phyloP scores from a whole-genome alignment of 768 basidiomycete species.

The Termitomyces sp. region DNA sequence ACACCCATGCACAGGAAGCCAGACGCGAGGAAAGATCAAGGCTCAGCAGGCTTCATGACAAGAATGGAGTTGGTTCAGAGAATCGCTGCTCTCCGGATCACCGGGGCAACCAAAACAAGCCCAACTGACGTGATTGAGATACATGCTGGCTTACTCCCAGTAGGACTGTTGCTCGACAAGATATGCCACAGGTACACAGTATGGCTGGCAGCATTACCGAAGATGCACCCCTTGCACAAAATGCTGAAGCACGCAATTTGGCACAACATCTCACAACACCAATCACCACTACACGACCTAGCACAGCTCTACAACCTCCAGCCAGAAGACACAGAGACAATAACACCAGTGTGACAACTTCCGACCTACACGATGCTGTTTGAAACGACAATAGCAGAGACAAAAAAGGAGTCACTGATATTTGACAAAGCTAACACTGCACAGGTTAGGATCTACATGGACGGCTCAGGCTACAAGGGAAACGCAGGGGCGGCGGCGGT shows the following conservation, averaged over 20 bases:
- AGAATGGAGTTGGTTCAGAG: too few species aligned
- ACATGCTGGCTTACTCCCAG: too few species aligned
- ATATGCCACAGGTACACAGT: too few species aligned
- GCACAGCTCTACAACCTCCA: not conserved
- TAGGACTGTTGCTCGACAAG: too few species aligned
- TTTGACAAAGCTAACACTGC: not conserved
- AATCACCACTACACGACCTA: not conserved
- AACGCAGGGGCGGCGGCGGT: not conserved
- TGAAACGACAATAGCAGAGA: not conserved
- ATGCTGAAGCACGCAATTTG: not conserved
- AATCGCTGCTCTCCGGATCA: too few species aligned
- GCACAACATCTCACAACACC: not conserved
- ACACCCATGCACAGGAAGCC: too few species aligned
- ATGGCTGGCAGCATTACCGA: too few species aligned
- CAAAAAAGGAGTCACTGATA: not conserved
- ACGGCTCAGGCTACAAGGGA: not conserved
- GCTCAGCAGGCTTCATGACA: too few species aligned
- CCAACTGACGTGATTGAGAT: too few species aligned
- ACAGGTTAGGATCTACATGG: not conserved
- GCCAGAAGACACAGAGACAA: not conserved
- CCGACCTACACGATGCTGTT: not conserved
- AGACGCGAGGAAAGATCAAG: too few species aligned
- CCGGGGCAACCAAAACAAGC: too few species aligned
- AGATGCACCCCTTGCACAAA: not conserved
- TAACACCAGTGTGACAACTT: not conserved